Conservation (phyloP, 2,329 filamentous ascomycete genomes). For the Calonectria crousiana region DNA sequence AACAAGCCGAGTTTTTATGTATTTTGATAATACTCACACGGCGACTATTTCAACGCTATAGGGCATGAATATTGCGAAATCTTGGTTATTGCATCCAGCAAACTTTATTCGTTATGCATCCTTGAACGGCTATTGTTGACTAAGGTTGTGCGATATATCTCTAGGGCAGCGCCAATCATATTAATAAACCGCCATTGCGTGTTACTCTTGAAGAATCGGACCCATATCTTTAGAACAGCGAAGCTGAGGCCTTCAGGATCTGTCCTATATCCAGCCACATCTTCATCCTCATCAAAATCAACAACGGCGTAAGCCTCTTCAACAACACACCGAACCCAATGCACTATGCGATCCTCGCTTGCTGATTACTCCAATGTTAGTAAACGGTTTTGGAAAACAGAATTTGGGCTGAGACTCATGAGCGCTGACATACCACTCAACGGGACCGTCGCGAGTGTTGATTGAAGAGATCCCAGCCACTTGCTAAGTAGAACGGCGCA, state of each 20-base stretch:
- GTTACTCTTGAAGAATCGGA: constrained; percentile 60
- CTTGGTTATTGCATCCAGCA: not conserved
- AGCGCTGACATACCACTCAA: constrained; percentile 42
- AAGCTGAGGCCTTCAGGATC: constrained; percentile 50
- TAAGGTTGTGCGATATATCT: constrained; percentile 48
- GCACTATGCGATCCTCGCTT: constrained; percentile 58
- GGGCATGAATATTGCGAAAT: too few relatives aligned
- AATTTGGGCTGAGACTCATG: too few relatives aligned
- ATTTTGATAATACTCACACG: too few relatives aligned
- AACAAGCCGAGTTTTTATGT: too few relatives aligned
- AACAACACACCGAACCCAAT: constrained; percentile 60
- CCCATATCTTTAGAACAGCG: constrained; percentile 59
- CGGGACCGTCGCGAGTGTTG: constrained; percentile 31
- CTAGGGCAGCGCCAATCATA: constrained; percentile 55
- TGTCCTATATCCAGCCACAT: constrained; percentile 26
- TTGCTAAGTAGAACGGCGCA: constrained; percentile 67
- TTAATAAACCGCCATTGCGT: constrained; percentile 63
- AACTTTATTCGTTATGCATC: not conserved
- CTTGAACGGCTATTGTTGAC: not conserved
- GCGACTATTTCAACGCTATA: too few relatives aligned
- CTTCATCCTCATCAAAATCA: constrained; percentile 53
- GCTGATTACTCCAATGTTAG: constrained; percentile 39
- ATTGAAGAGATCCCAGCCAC: constrained; percentile 53
- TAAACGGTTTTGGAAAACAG: not conserved
- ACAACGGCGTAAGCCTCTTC: constrained; percentile 56